Percentiles rank a stretch among this genome's conserved stretches.
Evolutionary conservation across 306 rosid genomes (phyloP).

Genomic region (Pyrus communis): DNA sequence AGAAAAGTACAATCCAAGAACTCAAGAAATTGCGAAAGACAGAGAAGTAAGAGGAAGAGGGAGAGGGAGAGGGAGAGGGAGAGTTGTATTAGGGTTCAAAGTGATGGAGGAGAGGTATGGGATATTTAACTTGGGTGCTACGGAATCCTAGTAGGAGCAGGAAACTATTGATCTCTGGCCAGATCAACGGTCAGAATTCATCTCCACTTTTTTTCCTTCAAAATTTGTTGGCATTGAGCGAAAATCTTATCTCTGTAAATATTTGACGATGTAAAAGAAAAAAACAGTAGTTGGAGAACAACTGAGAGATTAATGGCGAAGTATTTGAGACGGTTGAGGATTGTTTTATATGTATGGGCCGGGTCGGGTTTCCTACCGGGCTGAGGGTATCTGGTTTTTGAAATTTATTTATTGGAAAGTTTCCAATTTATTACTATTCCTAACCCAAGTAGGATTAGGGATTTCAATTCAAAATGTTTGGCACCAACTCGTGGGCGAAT

Average conservation of each 20-base stretch:
- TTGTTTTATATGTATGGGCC: background rate
- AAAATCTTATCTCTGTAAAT: background rate
- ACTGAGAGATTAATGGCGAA: background rate
- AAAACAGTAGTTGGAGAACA: background rate
- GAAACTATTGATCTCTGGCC: background rate
- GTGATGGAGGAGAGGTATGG: background rate
- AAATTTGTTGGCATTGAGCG: background rate
- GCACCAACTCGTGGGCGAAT: background rate
- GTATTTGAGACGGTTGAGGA: background rate
- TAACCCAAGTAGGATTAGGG: background rate
- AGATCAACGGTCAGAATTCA: background rate
- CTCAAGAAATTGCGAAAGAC: background rate
- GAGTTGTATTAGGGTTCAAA: background rate
- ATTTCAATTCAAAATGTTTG: background rate
- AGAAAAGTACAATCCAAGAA: background rate
- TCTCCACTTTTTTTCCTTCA: background rate
- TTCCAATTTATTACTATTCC: background rate
- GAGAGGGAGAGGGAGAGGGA: background rate
- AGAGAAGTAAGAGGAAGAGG: background rate
- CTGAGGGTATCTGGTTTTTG: background rate
- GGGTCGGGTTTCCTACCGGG: background rate
- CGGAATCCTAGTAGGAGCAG: background rate
- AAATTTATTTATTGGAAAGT: background rate
- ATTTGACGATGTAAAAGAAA: background rate
- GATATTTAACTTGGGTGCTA: background rate